These are phyloP conservation scores for Whalleya microplaca DNA, from an alignment of 2,329 filamentous ascomycete genomes.

Conservation along the genomic window DNA sequence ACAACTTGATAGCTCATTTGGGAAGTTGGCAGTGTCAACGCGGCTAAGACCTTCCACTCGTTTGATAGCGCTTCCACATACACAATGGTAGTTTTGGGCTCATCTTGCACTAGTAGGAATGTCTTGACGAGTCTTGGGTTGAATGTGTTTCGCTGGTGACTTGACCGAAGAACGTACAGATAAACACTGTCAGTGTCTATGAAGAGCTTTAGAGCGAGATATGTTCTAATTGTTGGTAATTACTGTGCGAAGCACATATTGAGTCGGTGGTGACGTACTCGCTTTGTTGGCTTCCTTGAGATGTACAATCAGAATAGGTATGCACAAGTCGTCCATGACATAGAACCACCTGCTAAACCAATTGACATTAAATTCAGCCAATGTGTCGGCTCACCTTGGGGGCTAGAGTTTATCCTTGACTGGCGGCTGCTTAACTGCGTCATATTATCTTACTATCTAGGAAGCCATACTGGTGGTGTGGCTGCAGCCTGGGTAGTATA, in stretches of 20 bases:
- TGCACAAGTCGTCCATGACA: background rate
- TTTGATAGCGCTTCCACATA: conserved; percentile 19
- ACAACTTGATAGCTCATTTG: conserved; percentile 12
- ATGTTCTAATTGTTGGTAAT: background rate
- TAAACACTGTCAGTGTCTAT: background rate
- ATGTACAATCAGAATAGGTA: background rate
- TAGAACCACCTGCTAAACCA: background rate
- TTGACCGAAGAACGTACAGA: background rate
- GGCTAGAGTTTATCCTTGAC: background rate
- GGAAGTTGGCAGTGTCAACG: conserved; percentile 15
- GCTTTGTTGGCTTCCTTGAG: background rate
- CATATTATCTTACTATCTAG: background rate
- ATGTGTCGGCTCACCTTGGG: background rate
- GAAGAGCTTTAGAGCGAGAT: background rate
- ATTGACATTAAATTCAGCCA: background rate
- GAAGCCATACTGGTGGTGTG: conserved; percentile 3
- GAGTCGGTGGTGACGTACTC: background rate
- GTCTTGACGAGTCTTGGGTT: background rate
- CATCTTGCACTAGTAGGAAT: background rate
- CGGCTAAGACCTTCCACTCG: conserved; percentile 6
- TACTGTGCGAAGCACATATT: background rate
- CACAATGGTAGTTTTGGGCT: background rate
- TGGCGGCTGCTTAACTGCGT: background rate
- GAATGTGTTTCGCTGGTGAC: background rate
- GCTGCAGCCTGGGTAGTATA: background rate